Conservation (phyloP, 2,329 filamentous ascomycete genomes). For the Fusarium longipes region DNA sequence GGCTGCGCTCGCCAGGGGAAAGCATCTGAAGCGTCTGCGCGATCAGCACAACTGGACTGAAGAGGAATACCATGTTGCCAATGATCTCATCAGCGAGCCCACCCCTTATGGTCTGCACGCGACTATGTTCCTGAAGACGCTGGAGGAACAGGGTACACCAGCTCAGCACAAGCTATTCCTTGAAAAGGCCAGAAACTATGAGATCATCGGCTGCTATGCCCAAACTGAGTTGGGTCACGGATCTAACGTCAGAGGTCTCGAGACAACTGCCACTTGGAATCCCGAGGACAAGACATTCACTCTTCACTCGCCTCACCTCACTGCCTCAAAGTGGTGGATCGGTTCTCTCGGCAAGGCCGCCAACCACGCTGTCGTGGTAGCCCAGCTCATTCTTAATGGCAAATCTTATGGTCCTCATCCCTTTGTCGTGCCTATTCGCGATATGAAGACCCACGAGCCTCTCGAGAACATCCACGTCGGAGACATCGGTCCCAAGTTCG, state of each 20-base stretch:
- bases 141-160: constrained; percentile 76
- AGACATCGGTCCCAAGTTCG: constrained; percentile 84
- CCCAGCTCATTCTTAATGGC: constrained; percentile 76
- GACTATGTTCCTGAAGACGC: constrained; percentile 62
- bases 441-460: constrained; percentile 75
- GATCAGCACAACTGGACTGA: constrained; percentile 75
- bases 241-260: constrained; percentile 78
- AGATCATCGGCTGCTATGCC: constrained; percentile 82
- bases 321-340: constrained; percentile 87
- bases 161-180: constrained; percentile 81
- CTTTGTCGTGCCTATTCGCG: constrained; percentile 80
- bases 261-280: constrained; percentile 81
- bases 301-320: constrained; percentile 78
- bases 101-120: constrained; percentile 80
- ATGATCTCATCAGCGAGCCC: constrained; percentile 77
- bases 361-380: constrained; percentile 83
- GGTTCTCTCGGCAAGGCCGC: constrained; percentile 80
- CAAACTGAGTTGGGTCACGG: constrained; percentile 85
- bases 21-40: constrained; percentile 74
- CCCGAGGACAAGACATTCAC: constrained; percentile 78
- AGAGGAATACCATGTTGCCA: constrained; percentile 72
- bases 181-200: constrained; percentile 73
- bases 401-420: constrained; percentile 80
- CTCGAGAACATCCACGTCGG: constrained; percentile 78
- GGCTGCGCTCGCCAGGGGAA: constrained; percentile 75